Conservation (phyloP, 2,329 filamentous ascomycete genomes). For the Tolypocladium endophyticum region DNA sequence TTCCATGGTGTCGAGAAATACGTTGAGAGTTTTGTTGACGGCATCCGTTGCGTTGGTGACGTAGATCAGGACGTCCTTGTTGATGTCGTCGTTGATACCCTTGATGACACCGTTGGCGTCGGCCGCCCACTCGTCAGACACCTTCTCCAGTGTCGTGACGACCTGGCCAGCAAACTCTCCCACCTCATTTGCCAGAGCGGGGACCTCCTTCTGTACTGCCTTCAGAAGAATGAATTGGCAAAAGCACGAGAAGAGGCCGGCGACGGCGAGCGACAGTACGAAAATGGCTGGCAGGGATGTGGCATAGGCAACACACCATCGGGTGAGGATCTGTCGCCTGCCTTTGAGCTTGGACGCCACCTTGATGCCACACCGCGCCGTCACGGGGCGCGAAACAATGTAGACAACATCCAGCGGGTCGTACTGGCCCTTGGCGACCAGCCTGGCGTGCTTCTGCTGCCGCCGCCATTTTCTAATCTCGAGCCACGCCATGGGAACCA, state of each 20-base stretch:
- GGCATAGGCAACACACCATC: constrained; percentile 82
- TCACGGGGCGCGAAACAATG: constrained; percentile 71
- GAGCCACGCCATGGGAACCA: constrained; percentile 67
- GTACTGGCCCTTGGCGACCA: constrained; percentile 55
- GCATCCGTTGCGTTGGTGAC: constrained; percentile 74
- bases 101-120: constrained; percentile 65
- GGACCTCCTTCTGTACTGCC: constrained; percentile 63
- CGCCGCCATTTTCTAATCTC: constrained; percentile 69
- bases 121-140: constrained; percentile 65
- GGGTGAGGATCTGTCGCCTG: constrained; percentile 59
- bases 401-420: constrained; percentile 86
- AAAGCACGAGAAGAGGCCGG: constrained; percentile 71
- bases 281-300: constrained; percentile 80
- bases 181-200: constrained; percentile 63
- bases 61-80: constrained; percentile 76
- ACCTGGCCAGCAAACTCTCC: constrained; percentile 72
- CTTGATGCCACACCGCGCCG: constrained; percentile 61
- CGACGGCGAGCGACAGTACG: constrained; percentile 69
- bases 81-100: constrained; percentile 66
- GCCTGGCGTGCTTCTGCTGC: constrained; percentile 57
- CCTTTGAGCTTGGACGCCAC: constrained; percentile 54
- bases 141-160: constrained; percentile 58
- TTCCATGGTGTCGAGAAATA: constrained; percentile 69
- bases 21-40: constrained; percentile 76
- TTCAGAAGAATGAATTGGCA: constrained; percentile 74